Base-by-base conservation (phyloP, 257 asterid species). In the Solanum peruvianum region DNA sequence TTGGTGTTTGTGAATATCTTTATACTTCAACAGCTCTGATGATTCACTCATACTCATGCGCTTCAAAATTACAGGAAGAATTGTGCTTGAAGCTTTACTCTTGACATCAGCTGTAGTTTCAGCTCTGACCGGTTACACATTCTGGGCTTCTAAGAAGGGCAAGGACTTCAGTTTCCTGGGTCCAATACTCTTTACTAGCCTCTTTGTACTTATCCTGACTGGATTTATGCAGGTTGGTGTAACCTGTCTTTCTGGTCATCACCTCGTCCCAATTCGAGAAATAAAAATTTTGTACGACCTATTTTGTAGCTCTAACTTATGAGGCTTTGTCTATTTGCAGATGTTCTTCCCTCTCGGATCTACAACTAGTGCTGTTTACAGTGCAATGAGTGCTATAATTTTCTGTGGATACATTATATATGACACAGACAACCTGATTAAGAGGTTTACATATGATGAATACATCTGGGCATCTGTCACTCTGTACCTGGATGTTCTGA, bases 81-180 rank as follows among this genome's bases (percentile, higher is more conserved):
- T 96, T 81, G 98, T 96, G 92, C 99, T 97, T 27, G 97, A 97
- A 89, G 99, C 99, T 85, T 91, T 97, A 75, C 88, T 97, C 91
- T 86, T 97, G 96, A 97, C 99, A 66, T 94, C 98, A 29, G 99
- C 99, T 25, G 99, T 97, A 45, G 99, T 97, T 87, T 84, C 91
- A 25, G 98, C 94, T 83, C 91, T 97, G 87, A 97, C 98, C 58
- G 98, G 96, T 7, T 97, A 97, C 86, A 97, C 99, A 64, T 97
- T 97, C 97, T 97, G 99, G 99, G 99, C 99, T 91, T 87, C 99
- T 56, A 97, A 90, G 95, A 96, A 90, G 94, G 99, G 99, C 89
- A 95, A 96, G 87, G 99, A 97, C 92, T 97, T 97, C 92, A 95
- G 98, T 92, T 97, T 88, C 75, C 91, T 97, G 71, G 99, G 99